Evolutionary conservation across 306 rosid genomes (phyloP).

Genomic region (Malus asiatica): DNA sequence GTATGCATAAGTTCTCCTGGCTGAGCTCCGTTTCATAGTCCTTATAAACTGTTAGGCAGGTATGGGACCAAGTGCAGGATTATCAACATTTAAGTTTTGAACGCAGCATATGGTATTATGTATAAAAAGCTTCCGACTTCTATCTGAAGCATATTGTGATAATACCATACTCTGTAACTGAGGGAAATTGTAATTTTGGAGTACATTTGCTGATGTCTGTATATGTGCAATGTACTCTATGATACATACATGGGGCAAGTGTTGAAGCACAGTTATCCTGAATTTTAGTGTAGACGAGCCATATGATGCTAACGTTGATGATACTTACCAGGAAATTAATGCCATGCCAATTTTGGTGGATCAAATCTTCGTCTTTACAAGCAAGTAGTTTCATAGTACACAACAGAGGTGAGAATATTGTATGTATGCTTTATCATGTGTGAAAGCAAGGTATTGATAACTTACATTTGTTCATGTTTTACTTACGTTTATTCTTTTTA

Average conservation of each 20-base stretch:
- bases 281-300: not conserved
- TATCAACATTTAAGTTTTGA: no score
- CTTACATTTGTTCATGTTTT: not conserved
- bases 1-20: not conserved
- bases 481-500: conserved; percentile 17
- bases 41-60: no score
- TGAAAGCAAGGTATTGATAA: not conserved
- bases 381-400: conserved; percentile 13
- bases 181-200: not conserved
- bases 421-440: not conserved
- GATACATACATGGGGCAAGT: not conserved
- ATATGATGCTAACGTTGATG: conserved; percentile 7
- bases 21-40: no score
- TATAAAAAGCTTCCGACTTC: not conserved
- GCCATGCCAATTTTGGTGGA: conserved; percentile 36
- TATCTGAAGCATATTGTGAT: not conserved
- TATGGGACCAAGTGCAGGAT: no score
- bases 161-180: not conserved
- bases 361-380: conserved; percentile 32
- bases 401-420: conserved; percentile 35
- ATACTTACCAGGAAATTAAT: conserved; percentile 43
- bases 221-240: not conserved
- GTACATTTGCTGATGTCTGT: not conserved
- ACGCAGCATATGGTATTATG: no score
- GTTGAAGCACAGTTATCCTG: not conserved